These are phyloP conservation scores for Nakazawaea pomicola DNA, from an alignment of 805 yeast genomes.

Conservation along the genomic window DNA sequence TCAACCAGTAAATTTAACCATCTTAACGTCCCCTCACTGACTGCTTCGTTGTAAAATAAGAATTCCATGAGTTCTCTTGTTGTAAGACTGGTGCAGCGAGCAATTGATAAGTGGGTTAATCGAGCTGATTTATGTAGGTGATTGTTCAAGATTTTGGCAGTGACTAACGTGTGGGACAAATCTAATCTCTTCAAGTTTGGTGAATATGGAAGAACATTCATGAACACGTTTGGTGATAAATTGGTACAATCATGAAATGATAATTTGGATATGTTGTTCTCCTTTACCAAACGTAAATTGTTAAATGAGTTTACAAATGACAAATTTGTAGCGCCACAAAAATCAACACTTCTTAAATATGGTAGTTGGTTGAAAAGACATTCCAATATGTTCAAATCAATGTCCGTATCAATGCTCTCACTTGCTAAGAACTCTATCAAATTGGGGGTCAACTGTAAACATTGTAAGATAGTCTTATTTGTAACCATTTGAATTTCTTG, in stretches of 20 bases:
- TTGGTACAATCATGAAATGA: constrained; percentile 90
- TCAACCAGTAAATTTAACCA: constrained; percentile 55
- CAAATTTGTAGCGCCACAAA: constrained; percentile 79
- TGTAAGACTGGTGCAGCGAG: constrained; percentile 61
- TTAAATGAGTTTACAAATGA: constrained; percentile 57
- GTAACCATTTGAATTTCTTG: constrained; percentile 90
- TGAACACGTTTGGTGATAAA: constrained; percentile 52
- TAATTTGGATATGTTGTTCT: constrained; percentile 35
- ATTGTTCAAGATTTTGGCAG: constrained; percentile 51
- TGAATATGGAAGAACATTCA: constrained; percentile 52
- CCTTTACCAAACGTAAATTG: constrained; percentile 26
- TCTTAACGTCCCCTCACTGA: constrained; percentile 31
- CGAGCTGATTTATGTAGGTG: constrained; percentile 49
- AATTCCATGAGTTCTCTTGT: constrained; percentile 69
- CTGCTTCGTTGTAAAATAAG: constrained; percentile 67
- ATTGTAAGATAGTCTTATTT: constrained; percentile 58
- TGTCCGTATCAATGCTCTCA: constrained; percentile 81
- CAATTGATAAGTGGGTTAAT: constrained; percentile 69
- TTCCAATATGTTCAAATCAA: constrained; percentile 54
- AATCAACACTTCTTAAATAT: constrained; percentile 66
- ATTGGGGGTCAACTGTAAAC: constrained; percentile 59
- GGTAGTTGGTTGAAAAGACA: constrained; percentile 49
- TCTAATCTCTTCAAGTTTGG: constrained; percentile 62
- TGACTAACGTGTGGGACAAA: constrained; percentile 74
- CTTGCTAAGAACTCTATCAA: constrained; percentile 75